Evolutionary conservation across 164 flowering plant genomes (phyloP), one percentile per base, ranked within the genome.

Genomic region (Dillenia turbinata): DNA sequence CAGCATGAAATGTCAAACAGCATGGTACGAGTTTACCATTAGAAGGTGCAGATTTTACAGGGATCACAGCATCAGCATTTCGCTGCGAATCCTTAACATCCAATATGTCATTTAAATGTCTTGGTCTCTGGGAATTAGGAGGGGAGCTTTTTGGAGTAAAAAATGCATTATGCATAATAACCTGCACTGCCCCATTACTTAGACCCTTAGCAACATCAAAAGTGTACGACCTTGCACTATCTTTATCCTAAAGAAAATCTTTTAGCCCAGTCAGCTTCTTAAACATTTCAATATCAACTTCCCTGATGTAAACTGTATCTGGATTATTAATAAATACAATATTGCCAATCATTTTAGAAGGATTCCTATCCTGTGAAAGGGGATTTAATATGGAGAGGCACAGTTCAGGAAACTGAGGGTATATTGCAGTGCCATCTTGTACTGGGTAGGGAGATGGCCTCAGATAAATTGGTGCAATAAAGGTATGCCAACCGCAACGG

Each of bases 341-440:
- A 63, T 72, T 80, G 13, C 65, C 74, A 44, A 85, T 62, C 10
- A 71, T 44, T 54, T 66, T 68, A 60, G 65, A 52, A 19, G 49
- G 69, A 52, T 64, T 61, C 33, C 44, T 57, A 8, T 49, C 59
- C 59, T 47, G 62, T 24, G 64, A 53, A 26, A 71, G 78, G 0
- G 68, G 75, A 71, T 85, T 86, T 61, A 84, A 49, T 9, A 54
- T 26, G 16, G 57, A 57, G 19, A 84, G 84, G 69, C 83, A 85
- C 49, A 83, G 77, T 61, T 71, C 74, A 14, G 76, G 66, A 72
- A 85, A 85, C 66, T 71, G 79, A 44, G 71, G 76, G 62, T 63
- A 72, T 16, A 40, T 44, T 11, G 54, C 24, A 14, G 17, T 26
- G 11, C 47, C 16, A 48, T 33, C 73, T 26, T 53, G 60, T 12